phyloP scores from a whole-genome alignment of 768 basidiomycete genomes.

The Suillus tomentosus region DNA sequence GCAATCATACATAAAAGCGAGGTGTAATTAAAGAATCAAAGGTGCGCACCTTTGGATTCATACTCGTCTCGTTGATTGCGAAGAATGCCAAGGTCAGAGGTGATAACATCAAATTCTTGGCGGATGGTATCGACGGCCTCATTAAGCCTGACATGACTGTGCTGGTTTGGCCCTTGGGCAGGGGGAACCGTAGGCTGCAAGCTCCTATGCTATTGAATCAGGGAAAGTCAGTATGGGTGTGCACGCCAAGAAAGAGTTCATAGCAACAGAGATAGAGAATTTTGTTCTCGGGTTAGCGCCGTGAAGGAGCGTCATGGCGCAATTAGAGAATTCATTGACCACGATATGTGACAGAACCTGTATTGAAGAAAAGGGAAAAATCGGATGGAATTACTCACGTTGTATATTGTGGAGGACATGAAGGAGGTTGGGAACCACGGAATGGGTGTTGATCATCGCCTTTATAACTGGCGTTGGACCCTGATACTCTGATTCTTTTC shows the following conservation, averaged over 20 bases:
- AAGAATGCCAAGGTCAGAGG: conserved; percentile 64
- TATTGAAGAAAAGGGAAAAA: not conserved
- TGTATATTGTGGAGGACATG: conserved; percentile 43
- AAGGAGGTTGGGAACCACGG: conserved; percentile 38
- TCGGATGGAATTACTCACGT: conserved; percentile 30
- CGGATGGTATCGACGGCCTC: conserved; percentile 83
- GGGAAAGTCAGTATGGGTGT: conserved; percentile 21
- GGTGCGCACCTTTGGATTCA: conserved; percentile 77
- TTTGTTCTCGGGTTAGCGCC: conserved; percentile 23
- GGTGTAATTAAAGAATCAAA: not conserved
- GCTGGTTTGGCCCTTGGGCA: conserved; percentile 43
- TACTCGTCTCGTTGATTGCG: conserved; percentile 86
- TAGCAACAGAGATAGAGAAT: conserved; percentile 19
- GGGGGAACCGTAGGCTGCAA: conserved; percentile 55
- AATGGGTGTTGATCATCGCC: conserved; percentile 42
- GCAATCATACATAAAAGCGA: conserved; percentile 14
- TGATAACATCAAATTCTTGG: conserved; percentile 80
- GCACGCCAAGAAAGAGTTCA: not conserved
- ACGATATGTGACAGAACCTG: not conserved
- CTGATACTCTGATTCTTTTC: conserved; percentile 36
- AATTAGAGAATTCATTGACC: not conserved
- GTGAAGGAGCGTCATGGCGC: not conserved
- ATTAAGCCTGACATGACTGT: conserved; percentile 52
- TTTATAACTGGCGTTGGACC: conserved; percentile 40
- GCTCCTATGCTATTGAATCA: conserved; percentile 45